Base-by-base conservation (phyloP, 768 basidiomycete genomes). In the Leucocoprinus birnbaumii region DNA sequence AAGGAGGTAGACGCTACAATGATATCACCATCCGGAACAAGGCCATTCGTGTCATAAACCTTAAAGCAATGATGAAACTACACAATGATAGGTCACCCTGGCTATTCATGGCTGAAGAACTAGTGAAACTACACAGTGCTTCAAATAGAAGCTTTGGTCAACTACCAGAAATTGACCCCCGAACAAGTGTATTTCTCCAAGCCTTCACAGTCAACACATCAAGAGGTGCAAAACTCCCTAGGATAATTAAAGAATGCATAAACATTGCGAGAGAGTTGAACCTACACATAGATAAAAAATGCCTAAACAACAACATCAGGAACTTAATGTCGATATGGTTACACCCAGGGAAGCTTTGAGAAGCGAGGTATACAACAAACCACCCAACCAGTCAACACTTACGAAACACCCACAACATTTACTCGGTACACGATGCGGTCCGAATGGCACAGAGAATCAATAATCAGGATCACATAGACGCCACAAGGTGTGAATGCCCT, bases 301-400 rank as follows among this genome's bases (percentile, higher is more conserved):
- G 31, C 0, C 57, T 65, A 22, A 42, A 55, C 0, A 26, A 46
- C 19, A 46, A 62, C 0, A 41, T 62, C 0, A 53, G 50, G n/a
- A 13, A 46, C 7, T 1, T 55, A 9, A 62, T 64, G 56, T 68
- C 73, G 16, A 64, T 72, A 0, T 74, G 69, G 71, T 60, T 66
- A 53, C 73, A 74, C 53, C 48, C 21, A 2, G 62, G 55, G 18
- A 57, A 31, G 18, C 53, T 59, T 3, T 9, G 26, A 1, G 24
- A 37, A 13, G 58, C 34, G 5, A 43, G 52, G 3, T 4, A 22
- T 0, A 37, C 51, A 4, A 60, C 53, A n/a, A 47, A 59, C 19
- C 37, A 21, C 26, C 7, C 43, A 25, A 38, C 48, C 14, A 57
- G 54, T 25, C 43, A 52, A 8, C 64, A 65, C 55, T 61, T 61